A percentile compares a stretch with the other conserved stretches of the same genome.
Evolutionary conservation across 163 green algal genomes (phyloP).

Genomic region (Volvox carteri): DNA sequence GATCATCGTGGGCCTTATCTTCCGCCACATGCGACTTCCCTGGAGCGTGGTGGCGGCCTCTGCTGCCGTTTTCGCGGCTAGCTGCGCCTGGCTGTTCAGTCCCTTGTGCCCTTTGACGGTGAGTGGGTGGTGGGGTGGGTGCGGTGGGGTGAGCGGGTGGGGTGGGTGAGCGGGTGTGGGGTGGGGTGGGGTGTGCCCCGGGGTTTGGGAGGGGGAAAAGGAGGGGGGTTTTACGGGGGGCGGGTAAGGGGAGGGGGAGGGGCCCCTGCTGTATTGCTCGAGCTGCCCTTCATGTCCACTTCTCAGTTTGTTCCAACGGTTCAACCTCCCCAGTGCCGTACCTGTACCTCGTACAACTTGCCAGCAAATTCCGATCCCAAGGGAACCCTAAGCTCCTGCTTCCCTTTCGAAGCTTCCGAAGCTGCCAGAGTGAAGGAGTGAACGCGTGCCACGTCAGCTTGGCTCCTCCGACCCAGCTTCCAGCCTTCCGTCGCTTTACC

Average conservation of each 20-base stretch:
- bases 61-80: slow-evolving; percentile 33
- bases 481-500: too few species aligned
- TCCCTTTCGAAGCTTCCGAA: too few species aligned
- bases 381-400: too few species aligned
- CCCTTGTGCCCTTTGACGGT: slow-evolving; percentile 23
- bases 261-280: too few species aligned
- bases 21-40: slow-evolving; percentile 50
- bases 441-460: too few species aligned
- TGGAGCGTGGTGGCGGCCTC: background rate
- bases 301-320: too few species aligned
- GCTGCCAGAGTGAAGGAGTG: too few species aligned
- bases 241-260: background rate
- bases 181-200: background rate
- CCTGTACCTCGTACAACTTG: background rate
- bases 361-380: too few species aligned
- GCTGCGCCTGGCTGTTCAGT: slow-evolving; percentile 58
- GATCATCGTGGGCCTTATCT: slow-evolving; percentile 79
- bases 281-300: too few species aligned
- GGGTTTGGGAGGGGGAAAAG: background rate
- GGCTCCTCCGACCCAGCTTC: too few species aligned
- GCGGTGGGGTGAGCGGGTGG: background rate
- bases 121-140: background rate
- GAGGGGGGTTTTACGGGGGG: background rate
- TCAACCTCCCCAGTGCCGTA: too few species aligned
- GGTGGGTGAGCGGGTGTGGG: background rate